phyloP scores from a whole-genome alignment of 2,329 filamentous ascomycete genomes.

The Claviceps purpurea region DNA sequence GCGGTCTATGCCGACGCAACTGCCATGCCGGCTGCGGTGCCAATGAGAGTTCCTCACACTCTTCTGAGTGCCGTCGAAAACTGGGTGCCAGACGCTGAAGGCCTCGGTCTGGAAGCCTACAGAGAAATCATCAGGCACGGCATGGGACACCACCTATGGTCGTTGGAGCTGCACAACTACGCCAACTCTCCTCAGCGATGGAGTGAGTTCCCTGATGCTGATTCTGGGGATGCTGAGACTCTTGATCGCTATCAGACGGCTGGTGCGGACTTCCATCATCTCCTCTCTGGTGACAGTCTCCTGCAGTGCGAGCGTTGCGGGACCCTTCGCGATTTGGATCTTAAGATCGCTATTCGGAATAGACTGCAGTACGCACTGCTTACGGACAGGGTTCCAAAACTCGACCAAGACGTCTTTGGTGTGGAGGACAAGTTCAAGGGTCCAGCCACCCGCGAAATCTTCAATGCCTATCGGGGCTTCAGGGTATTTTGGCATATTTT shows the following conservation, averaged over 20 bases:
- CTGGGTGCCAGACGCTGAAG: background rate
- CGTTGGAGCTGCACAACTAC: constrained; percentile 4
- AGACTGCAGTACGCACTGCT: background rate
- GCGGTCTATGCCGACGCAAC: no score
- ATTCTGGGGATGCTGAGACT: background rate
- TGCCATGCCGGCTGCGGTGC: no score
- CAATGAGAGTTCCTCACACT: no score
- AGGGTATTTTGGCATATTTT: background rate
- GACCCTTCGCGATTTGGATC: constrained; percentile 3
- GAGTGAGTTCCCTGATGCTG: constrained; percentile 1
- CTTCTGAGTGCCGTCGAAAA: background rate
- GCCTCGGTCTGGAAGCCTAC: background rate
- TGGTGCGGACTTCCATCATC: background rate
- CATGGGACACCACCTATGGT: background rate
- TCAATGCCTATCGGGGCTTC: background rate
- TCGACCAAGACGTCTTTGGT: background rate
- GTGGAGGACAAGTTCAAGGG: background rate
- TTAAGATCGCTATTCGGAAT: background rate
- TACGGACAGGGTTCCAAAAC: background rate
- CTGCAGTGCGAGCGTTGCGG: constrained; percentile 2
- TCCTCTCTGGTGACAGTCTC: background rate
- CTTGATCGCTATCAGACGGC: background rate
- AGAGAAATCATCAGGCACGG: background rate
- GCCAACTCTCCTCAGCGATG: background rate
- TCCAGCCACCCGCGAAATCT: background rate